A percentile compares a stretch with the other conserved stretches of the same genome.
phyloP scores from a whole-genome alignment of 345 rosid genomes.

The Xanthoceras sorbifolium region DNA sequence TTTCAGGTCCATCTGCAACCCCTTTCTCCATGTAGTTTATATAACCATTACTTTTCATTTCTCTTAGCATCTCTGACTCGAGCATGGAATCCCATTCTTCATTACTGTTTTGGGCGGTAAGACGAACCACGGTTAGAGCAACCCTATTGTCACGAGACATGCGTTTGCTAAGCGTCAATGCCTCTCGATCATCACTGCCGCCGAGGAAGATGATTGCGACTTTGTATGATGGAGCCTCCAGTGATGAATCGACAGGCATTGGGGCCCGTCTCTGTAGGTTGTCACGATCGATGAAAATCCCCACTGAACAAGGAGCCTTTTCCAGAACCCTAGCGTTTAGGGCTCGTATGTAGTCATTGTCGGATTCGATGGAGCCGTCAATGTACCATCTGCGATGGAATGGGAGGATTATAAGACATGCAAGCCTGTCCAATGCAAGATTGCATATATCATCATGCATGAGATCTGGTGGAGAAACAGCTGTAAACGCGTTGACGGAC shows the following conservation, averaged over 20 bases:
- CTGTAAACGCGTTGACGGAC: constrained; percentile 23
- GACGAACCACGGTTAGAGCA: constrained; percentile 33
- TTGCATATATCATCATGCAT: constrained; percentile 65
- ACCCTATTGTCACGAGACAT: constrained; percentile 39
- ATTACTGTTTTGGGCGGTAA: constrained; percentile 15
- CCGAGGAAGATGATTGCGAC: constrained; percentile 54
- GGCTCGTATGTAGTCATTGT: constrained; percentile 26
- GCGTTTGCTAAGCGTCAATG: constrained; percentile 44
- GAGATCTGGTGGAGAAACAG: constrained; percentile 36
- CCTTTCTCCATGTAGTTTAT: constrained; percentile 28
- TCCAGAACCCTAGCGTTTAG: constrained; percentile 50
- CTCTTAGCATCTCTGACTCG: constrained; percentile 36
- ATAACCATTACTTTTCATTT: constrained; percentile 22
- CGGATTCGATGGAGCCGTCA: constrained; percentile 36
- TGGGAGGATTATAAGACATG: constrained; percentile 57
- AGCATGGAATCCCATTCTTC: constrained; percentile 38
- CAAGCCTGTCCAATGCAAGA: constrained; percentile 49
- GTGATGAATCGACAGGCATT: constrained; percentile 10
- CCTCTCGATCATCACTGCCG: constrained; percentile 66
- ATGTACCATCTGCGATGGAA: constrained; percentile 53
- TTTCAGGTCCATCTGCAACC: constrained; percentile 44
- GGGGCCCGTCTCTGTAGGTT: constrained; percentile 12
- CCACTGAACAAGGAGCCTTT: constrained; percentile 64
- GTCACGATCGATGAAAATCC: constrained; percentile 41
- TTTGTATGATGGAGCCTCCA: neutral